A percentile compares a stretch with the other conserved stretches of the same genome.
Evolutionary conservation across 23 red algal species (phyloP).

Genomic region (Gracilaria domingensis): DNA sequence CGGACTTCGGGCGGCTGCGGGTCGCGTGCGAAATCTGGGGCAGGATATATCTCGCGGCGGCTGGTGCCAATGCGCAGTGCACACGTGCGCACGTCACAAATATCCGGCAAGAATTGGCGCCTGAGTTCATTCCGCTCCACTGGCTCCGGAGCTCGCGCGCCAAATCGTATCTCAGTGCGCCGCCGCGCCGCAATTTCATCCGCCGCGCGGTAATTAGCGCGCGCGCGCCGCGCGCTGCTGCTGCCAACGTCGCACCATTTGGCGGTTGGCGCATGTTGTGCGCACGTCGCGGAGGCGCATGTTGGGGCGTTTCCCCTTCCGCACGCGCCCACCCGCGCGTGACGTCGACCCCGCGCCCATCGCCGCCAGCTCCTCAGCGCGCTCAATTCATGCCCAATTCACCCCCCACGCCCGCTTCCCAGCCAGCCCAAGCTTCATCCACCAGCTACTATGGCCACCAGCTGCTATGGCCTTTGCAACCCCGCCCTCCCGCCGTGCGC

Average conservation of each 20-base stretch:
- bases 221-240: no score
- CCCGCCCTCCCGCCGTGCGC: neutral
- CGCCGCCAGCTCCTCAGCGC: neutral
- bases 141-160: conserved; percentile 20
- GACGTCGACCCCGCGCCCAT: no score
- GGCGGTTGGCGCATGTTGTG: neutral
- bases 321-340: no score
- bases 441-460: no score
- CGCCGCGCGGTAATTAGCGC: neutral
- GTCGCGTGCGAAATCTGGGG: conserved; percentile 30
- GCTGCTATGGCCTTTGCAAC: no score
- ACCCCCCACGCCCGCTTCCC: no score
- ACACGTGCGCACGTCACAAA: conserved; percentile 18
- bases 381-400: neutral
- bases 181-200: neutral
- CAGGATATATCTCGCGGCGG: conserved; percentile 26
- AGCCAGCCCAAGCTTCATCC: no score
- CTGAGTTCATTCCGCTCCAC: conserved; percentile 27
- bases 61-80: neutral
- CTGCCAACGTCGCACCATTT: neutral
- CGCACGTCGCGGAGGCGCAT: neutral
- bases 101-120: conserved; percentile 22
- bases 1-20: conserved; percentile 31
- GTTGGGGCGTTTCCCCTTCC: no score
- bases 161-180: conserved; percentile 42